These are phyloP conservation scores for Erigeron canadensis DNA, from an alignment of 129 eudicot species.

Conservation along the genomic window DNA sequence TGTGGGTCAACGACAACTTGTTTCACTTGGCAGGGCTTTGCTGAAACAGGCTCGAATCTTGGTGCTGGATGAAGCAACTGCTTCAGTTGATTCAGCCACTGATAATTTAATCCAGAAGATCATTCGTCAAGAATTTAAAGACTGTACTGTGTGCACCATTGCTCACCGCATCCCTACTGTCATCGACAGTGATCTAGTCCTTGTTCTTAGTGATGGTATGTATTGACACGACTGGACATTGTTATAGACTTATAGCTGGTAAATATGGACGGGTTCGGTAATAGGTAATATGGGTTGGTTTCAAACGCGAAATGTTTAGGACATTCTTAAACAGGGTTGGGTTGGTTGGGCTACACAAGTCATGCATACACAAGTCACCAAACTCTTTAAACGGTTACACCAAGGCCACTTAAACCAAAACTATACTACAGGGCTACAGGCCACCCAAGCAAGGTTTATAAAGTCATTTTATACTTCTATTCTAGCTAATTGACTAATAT, in stretches of 20 bases:
- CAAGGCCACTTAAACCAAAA: background rate
- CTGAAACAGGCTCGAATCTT: conserved; percentile 84
- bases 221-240: conserved; percentile 1
- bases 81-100: conserved; percentile 95
- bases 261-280: background rate
- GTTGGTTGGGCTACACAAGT: background rate
- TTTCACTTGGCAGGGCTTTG: conserved; percentile 85
- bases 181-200: conserved; percentile 88
- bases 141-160: conserved; percentile 88
- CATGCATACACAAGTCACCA: background rate
- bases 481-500: background rate
- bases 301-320: background rate
- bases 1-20: conserved; percentile 94
- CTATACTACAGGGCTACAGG: too few species aligned
- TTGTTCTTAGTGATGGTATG: conserved; percentile 94
- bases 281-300: background rate
- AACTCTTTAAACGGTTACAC: too few species aligned
- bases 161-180: conserved; percentile 97
- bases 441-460: too few species aligned
- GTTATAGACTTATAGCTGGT: background rate
- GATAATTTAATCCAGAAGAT: conserved; percentile 91
- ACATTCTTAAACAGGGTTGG: background rate
- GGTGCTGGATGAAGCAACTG: conserved; percentile 96
- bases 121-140: conserved; percentile 67
- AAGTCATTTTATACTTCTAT: background rate